phyloP scores from a whole-genome alignment of 179 eudicot genomes.

The Silene coronaria region DNA sequence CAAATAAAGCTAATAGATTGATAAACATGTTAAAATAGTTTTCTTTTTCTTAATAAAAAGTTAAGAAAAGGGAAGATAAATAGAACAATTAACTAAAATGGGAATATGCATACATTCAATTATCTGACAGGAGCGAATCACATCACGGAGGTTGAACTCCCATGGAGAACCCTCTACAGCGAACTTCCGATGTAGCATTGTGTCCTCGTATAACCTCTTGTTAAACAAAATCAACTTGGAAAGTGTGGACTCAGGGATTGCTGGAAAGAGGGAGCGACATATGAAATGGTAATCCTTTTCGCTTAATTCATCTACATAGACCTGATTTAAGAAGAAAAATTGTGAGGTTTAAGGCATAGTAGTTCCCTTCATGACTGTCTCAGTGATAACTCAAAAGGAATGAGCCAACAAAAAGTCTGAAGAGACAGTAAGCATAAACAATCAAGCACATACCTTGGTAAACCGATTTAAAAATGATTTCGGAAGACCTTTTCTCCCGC shows the following conservation, averaged over 20 bases:
- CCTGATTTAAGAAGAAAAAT: constrained; percentile 38
- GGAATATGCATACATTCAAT: constrained; percentile 46
- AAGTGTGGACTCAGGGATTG: constrained; percentile 44
- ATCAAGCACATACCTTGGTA: constrained; percentile 50
- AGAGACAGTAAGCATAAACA: not conserved
- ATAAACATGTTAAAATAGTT: no score
- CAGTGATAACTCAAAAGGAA: not conserved
- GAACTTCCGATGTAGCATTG: constrained; percentile 64
- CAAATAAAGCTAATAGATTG: no score
- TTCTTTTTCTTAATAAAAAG: no score
- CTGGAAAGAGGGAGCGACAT: constrained; percentile 65
- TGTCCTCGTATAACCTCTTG: constrained; percentile 67
- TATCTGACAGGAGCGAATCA: constrained; percentile 81
- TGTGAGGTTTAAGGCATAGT: not conserved
- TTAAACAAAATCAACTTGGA: constrained; percentile 60
- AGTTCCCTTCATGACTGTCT: not conserved
- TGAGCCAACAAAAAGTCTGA: constrained; percentile 3
- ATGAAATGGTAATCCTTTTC: constrained; percentile 72
- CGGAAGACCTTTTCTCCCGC: constrained; percentile 97
- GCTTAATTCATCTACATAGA: constrained; percentile 84
- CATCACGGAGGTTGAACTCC: constrained; percentile 96
- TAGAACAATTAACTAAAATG: not conserved
- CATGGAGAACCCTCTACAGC: constrained; percentile 91
- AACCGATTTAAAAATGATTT: constrained; percentile 94
- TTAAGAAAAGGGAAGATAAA: not conserved